A percentile compares a stretch with the other conserved stretches of the same genome.
Conservation (phyloP, 2,329 filamentous ascomycete species). For the Clonostachys rosea region DNA sequence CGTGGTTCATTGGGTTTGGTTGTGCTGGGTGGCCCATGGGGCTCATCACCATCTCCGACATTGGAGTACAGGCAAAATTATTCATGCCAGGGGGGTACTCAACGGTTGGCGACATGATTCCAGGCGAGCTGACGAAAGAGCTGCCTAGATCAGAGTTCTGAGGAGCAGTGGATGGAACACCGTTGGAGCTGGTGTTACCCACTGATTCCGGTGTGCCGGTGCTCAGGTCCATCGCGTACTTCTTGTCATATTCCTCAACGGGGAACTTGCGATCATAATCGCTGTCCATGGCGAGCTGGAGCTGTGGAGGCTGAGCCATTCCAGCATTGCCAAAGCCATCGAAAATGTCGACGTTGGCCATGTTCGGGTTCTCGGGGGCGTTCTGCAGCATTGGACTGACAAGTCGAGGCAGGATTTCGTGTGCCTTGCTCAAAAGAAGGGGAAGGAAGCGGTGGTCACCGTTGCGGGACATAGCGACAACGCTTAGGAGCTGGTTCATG, state of each 20-base stretch:
- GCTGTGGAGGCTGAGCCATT: constrained; percentile 48
- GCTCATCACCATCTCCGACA: constrained; percentile 50
- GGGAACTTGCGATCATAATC: constrained; percentile 42
- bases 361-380: constrained; percentile 47
- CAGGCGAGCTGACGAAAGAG: constrained; percentile 47
- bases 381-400: constrained; percentile 56
- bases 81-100: constrained; percentile 41
- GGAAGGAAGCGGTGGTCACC: constrained; percentile 75
- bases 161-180: constrained; percentile 14
- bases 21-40: constrained; percentile 26
- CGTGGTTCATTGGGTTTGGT: constrained; percentile 13
- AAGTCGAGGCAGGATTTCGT: constrained; percentile 63
- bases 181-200: constrained; percentile 12
- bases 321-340: constrained; percentile 61
- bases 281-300: constrained; percentile 36
- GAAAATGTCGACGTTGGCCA: constrained; percentile 57
- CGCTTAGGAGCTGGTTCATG: constrained; percentile 62
- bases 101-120: constrained; percentile 46
- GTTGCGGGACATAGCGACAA: constrained; percentile 67
- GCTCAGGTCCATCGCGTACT: constrained; percentile 26
- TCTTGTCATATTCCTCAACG: constrained; percentile 35
- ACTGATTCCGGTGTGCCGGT: constrained; percentile 24
- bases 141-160: constrained; percentile 32
- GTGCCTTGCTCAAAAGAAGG: constrained; percentile 70
- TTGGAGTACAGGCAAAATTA: constrained; percentile 36